phyloP scores from a whole-genome alignment of 1,139 yeast genomes.

The Yamadazyma triangularis region DNA sequence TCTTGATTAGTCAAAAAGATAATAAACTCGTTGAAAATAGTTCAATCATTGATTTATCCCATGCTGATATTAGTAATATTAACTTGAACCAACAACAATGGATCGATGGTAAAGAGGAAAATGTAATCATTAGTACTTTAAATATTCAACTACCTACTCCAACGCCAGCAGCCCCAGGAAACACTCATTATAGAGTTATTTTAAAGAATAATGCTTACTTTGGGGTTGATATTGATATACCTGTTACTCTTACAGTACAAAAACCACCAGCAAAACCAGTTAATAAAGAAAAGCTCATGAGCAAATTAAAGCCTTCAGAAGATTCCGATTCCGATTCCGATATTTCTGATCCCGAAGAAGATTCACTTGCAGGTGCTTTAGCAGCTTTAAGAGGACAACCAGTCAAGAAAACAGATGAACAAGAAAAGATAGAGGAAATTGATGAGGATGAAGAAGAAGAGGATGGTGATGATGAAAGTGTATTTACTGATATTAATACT shows the following conservation, averaged over 20 bases:
- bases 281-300: slow-evolving; percentile 14
- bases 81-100: slow-evolving; percentile 44
- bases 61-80: slow-evolving; percentile 54
- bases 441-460: slow-evolving; percentile 30
- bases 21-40: slow-evolving; percentile 64
- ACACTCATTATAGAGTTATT: slow-evolving; percentile 58
- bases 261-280: slow-evolving; percentile 35
- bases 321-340: slow-evolving; percentile 42
- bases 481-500: slow-evolving; percentile 46
- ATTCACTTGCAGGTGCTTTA: slow-evolving; percentile 60
- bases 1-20: slow-evolving; percentile 69
- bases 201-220: slow-evolving; percentile 65
- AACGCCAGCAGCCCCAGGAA: slow-evolving; percentile 65
- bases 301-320: slow-evolving; percentile 15
- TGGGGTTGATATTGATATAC: slow-evolving; percentile 68
- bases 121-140: slow-evolving; percentile 61
- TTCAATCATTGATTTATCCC: slow-evolving; percentile 52
- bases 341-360: slow-evolving; percentile 64
- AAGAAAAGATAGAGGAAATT: slow-evolving; percentile 28
- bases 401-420: slow-evolving; percentile 26
- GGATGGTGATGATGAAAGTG: slow-evolving; percentile 34
- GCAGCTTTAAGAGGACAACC: slow-evolving; percentile 56
- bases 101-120: slow-evolving; percentile 37
- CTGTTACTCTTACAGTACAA: slow-evolving; percentile 57
- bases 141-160: slow-evolving; percentile 70